Evolutionary conservation across 345 rosid genomes (phyloP).

Genomic region (Theobroma cacao): DNA sequence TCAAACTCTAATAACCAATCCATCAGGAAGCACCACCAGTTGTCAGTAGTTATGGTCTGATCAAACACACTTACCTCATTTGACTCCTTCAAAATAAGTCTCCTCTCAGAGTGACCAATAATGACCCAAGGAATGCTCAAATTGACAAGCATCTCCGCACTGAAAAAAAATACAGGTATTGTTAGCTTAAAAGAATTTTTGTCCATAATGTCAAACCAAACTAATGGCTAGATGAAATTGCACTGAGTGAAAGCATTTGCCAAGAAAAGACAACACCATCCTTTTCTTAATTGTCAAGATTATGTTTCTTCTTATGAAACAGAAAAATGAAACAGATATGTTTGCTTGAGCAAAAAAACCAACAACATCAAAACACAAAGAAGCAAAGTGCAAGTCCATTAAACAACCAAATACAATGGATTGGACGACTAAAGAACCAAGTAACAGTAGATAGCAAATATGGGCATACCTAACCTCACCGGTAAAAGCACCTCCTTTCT

Average conservation of each 20-base stretch:
- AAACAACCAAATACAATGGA: not conserved
- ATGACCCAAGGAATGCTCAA: constrained; percentile 88
- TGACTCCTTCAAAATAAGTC: constrained; percentile 61
- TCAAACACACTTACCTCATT: constrained; percentile 51
- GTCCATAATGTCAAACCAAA: not conserved
- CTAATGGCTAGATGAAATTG: not conserved
- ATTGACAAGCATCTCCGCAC: constrained; percentile 92
- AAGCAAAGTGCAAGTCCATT: not conserved
- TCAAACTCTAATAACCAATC: not conserved
- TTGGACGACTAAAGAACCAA: not conserved
- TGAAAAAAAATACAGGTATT: constrained; percentile 27
- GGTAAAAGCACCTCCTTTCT: constrained; percentile 95
- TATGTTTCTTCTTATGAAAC: not conserved
- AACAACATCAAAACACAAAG: not conserved
- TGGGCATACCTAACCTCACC: constrained; percentile 80
- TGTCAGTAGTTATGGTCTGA: not conserved
- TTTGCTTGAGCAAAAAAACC: not conserved
- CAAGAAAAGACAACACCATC: not conserved
- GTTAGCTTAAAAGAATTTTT: not conserved
- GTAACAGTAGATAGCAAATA: not conserved
- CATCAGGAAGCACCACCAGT: not conserved
- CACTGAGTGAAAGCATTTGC: not conserved
- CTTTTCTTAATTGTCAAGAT: not conserved
- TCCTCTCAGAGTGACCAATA: constrained; percentile 92
- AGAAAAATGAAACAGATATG: not conserved